A percentile compares a stretch with the other conserved stretches of the same genome.
Conservation (phyloP, 148 eudicot genomes). For the Mesembryanthemum crystallinum region DNA sequence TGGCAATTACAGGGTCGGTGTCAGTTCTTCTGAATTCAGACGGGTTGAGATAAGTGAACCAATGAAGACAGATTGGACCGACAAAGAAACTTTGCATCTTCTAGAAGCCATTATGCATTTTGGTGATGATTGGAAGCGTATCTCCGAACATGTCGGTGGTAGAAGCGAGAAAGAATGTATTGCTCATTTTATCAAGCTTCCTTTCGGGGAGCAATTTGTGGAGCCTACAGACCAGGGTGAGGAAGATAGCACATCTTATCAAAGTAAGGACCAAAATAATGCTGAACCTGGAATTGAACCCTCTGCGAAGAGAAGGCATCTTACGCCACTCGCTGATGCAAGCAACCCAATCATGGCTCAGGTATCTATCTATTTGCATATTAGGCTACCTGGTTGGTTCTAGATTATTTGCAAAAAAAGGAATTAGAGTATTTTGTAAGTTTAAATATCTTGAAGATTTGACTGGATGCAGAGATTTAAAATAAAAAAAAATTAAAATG, state of each 20-base stretch:
- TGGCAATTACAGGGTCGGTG: constrained; percentile 59
- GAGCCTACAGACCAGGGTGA: constrained; percentile 52
- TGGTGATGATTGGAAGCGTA: constrained; percentile 94
- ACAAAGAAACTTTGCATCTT: constrained; percentile 83
- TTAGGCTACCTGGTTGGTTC: neutral
- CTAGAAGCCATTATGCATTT: constrained; percentile 84
- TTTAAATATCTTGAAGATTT: neutral
- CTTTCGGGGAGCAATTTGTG: constrained; percentile 82
- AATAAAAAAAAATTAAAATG: neutral
- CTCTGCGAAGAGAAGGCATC: constrained; percentile 58
- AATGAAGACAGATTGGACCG: constrained; percentile 76
- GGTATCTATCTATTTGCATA: constrained; percentile 45
- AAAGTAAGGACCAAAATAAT: constrained; percentile 33
- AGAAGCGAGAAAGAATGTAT: constrained; percentile 84
- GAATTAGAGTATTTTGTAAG: neutral
- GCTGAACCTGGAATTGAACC: constrained; percentile 35
- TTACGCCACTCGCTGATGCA: constrained; percentile 83
- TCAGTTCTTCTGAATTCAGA: constrained; percentile 62
- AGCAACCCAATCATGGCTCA: constrained; percentile 99
- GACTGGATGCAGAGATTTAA: neutral
- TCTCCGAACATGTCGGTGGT: constrained; percentile 78
- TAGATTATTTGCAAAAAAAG: neutral
- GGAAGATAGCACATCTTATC: constrained; percentile 33
- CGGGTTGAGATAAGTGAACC: constrained; percentile 89
- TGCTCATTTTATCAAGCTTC: constrained; percentile 82